phyloP scores from a whole-genome alignment of 1,284 basidiomycete species.

The Cystobasidium slooffiae region DNA sequence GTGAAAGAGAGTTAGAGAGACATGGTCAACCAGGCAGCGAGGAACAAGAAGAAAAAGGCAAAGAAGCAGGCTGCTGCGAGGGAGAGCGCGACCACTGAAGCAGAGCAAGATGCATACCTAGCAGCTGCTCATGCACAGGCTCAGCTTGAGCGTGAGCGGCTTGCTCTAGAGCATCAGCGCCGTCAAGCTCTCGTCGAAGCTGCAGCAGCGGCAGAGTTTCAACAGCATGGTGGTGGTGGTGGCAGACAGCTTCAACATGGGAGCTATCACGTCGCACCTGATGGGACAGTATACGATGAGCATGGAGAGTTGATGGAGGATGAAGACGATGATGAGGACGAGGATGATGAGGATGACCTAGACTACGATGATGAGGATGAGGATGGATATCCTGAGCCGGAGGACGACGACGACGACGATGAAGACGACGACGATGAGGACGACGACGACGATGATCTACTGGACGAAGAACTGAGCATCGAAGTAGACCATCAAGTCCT shows the following conservation, averaged over 20 bases:
- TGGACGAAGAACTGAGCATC: slow-evolving; percentile 27
- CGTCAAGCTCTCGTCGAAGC: slow-evolving; percentile 23
- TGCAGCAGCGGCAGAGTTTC: slow-evolving; percentile 30
- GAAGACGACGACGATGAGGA: slow-evolving; percentile 22
- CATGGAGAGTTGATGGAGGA: slow-evolving; percentile 25
- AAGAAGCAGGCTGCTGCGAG: slow-evolving; percentile 43
- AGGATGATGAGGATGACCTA: slow-evolving; percentile 21
- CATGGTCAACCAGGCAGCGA: slow-evolving; percentile 40
- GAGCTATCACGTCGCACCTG: slow-evolving; percentile 21
- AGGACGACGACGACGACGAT: slow-evolving; percentile 26
- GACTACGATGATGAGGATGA: slow-evolving; percentile 20
- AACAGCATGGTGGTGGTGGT: not conserved
- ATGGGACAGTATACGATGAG: slow-evolving; percentile 16
- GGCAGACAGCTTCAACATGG: slow-evolving; percentile 17
- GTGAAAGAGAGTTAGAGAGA: slow-evolving; percentile 2
- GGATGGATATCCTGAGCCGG: slow-evolving; percentile 2
- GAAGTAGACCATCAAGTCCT: slow-evolving; percentile 6
- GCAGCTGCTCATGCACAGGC: slow-evolving; percentile 32
- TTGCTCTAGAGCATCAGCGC: slow-evolving; percentile 28
- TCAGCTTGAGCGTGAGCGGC: slow-evolving; percentile 31
- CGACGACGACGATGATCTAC: slow-evolving; percentile 21
- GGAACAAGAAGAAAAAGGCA: slow-evolving; percentile 43
- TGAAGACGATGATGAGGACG: slow-evolving; percentile 33
- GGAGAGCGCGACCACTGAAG: slow-evolving; percentile 9
- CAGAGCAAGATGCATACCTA: slow-evolving; percentile 31